These are phyloP conservation scores for Aspergillus neoniger DNA, from an alignment of 2,329 filamentous ascomycete species.

Conservation along the genomic window DNA sequence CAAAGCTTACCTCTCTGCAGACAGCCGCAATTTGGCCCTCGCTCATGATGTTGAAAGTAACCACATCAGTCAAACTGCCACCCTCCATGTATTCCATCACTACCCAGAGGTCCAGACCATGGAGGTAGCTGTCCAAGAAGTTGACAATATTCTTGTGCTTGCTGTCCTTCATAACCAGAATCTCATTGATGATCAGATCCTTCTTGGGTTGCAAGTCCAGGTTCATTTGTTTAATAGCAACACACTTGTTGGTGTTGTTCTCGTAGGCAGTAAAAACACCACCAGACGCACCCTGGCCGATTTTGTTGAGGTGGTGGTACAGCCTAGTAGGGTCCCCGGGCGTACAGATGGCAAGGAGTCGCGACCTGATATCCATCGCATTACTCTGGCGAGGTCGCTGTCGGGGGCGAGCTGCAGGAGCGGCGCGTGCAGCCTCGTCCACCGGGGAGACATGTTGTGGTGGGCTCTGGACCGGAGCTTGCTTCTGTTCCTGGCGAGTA, in stretches of 20 bases:
- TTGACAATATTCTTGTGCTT: constrained; percentile 99
- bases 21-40: constrained; percentile 96
- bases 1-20: constrained; percentile 70
- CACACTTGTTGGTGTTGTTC: constrained; percentile 77
- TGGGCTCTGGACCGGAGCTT: constrained; percentile 26
- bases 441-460: constrained; percentile 41
- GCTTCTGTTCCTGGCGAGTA: constrained; percentile 55
- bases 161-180: constrained; percentile 98
- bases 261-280: constrained; percentile 94
- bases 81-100: constrained; percentile 99
- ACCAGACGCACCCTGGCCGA: constrained; percentile 94
- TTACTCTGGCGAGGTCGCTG: constrained; percentile 78
- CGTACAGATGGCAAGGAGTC: constrained; percentile 85
- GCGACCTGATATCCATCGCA: constrained; percentile 76
- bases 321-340: constrained; percentile 85
- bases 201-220: constrained; percentile 98
- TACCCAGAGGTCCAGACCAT: constrained; percentile 90
- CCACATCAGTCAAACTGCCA: constrained; percentile 93
- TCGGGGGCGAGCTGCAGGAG: constrained; percentile 67
- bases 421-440: constrained; percentile 41
- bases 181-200: constrained; percentile 98
- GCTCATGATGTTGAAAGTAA: constrained; percentile 99
- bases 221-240: constrained; percentile 99
- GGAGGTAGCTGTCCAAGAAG: constrained; percentile 95
- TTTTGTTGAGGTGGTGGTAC: constrained; percentile 87